Percentiles rank a stretch among this genome's conserved stretches.
phyloP scores from a whole-genome alignment of 441 rosid genomes.

The Gossypium davidsonii region DNA sequence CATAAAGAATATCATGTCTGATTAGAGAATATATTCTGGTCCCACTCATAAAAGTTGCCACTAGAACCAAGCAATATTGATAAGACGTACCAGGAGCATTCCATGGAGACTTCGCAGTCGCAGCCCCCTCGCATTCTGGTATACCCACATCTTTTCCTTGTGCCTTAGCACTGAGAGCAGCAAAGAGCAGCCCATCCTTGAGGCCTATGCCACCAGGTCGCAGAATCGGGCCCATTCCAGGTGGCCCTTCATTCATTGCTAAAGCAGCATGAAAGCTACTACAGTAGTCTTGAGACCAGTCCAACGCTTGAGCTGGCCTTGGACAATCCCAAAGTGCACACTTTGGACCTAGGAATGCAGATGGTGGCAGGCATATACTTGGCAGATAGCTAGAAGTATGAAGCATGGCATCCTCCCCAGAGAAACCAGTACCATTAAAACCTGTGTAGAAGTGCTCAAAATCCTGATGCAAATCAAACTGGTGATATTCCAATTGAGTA shows the following conservation, averaged over 20 bases:
- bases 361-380: conserved; percentile 69
- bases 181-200: conserved; percentile 82
- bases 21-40: conserved; percentile 9
- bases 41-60: background rate
- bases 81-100: conserved; percentile 80
- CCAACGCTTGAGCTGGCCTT: conserved; percentile 84
- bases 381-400: conserved; percentile 55
- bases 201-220: conserved; percentile 93
- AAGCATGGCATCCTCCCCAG: conserved; percentile 44
- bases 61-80: conserved; percentile 2
- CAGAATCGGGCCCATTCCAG: conserved; percentile 86
- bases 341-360: conserved; percentile 94
- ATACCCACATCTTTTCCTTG: conserved; percentile 89
- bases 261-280: conserved; percentile 82
- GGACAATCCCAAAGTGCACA: conserved; percentile 99
- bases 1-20: background rate
- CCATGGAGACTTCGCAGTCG: conserved; percentile 98
- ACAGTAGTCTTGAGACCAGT: conserved; percentile 88
- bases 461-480: conserved; percentile 62
- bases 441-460: conserved; percentile 56
- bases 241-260: conserved; percentile 87
- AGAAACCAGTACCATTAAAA: conserved; percentile 38
- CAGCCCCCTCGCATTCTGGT: conserved; percentile 99
- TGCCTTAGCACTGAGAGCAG: conserved; percentile 82
- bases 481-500: conserved; percentile 53